Conservation (phyloP, 805 yeast species). For the Starmerella lactis-condensi region DNA sequence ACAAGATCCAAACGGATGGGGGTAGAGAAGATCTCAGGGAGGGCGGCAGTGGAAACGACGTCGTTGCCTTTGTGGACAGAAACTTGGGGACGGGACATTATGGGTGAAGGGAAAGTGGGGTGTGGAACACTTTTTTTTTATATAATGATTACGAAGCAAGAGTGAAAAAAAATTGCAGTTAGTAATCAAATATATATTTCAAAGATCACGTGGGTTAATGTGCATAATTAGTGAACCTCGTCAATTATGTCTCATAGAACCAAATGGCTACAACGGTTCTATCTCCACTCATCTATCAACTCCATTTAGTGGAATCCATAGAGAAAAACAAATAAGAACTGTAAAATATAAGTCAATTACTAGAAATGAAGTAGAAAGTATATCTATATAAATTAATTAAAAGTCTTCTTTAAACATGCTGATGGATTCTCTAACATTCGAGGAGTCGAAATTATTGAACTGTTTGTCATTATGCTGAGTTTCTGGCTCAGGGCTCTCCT, state of each 20-base stretch:
- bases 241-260: neutral
- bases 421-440: conserved; percentile 14
- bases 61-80: conserved; percentile 84
- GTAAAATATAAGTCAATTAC: conserved; percentile 1
- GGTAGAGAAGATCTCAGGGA: conserved; percentile 98
- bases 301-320: neutral
- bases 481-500: neutral
- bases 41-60: conserved; percentile 64
- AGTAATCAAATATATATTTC: too few relatives aligned
- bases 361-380: conserved; percentile 1
- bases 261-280: neutral
- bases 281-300: neutral
- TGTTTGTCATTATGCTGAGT: conserved; percentile 3
- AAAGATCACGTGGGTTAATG: too few relatives aligned
- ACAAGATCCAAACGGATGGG: conserved; percentile 99
- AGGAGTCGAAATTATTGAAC: conserved; percentile 17
- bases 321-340: neutral
- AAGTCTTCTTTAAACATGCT: conserved; percentile 18
- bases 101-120: too few relatives aligned
- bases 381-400: conserved; percentile 4
- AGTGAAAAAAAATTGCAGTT: too few relatives aligned
- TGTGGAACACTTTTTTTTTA: neutral
- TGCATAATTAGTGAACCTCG: conserved; percentile 2
- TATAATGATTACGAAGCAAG: neutral
- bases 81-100: conserved; percentile 83